Base-by-base conservation (phyloP, 805 yeast species). In the Kuraishia piskuri region DNA sequence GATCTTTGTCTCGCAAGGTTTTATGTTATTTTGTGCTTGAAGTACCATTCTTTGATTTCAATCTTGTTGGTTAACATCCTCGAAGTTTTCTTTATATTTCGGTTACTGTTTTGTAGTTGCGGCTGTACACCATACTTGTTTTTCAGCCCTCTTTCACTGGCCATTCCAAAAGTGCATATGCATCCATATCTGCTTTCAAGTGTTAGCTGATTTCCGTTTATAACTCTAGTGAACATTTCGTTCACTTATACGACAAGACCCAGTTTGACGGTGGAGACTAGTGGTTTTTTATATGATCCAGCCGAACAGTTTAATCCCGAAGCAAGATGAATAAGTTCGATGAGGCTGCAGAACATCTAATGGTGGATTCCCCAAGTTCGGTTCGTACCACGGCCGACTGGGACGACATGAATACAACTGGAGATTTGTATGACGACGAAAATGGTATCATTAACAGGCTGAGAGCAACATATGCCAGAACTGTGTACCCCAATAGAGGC, bases 401-500 rank as follows among this genome's bases (percentile, higher is more conserved):
- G 40, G 17, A 12, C 17, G 40, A 12, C 40, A 12, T 12, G 17
- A 12, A n/a, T 12, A 31, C 40, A 6, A 12, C 17, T n/a, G 14
- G 40, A 10, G 40, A 31, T 12, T 31, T 31, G 17, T 31, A 31
- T n/a, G 40, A 31, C 17, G 40, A 12, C 40, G n/a, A 6, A 31
- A 31, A 31, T 31, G 17, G 40, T 3, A 31, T 31, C 14, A 31
- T 10, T 14, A 31, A n/a, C 17, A 31, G 40, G 14, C 14, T 5
- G 17, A 31, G 40, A 12, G 40, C 8, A 12, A 8, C 17, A 12
- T 31, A 31, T 12, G 40, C 40, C 3, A 31, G 17, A 37, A 22
- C 52, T 8, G 51, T 67, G 2, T 24, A 48, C 24, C 69, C 71
- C 22, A 79, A 83, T 61, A 58, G 69, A 14, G 96, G 96, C 0